A percentile compares a stretch with the other conserved stretches of the same genome.
Evolutionary conservation across 371 early-diverging fungal species (phyloP).

Genomic region (Rhizomucor miehei): DNA sequence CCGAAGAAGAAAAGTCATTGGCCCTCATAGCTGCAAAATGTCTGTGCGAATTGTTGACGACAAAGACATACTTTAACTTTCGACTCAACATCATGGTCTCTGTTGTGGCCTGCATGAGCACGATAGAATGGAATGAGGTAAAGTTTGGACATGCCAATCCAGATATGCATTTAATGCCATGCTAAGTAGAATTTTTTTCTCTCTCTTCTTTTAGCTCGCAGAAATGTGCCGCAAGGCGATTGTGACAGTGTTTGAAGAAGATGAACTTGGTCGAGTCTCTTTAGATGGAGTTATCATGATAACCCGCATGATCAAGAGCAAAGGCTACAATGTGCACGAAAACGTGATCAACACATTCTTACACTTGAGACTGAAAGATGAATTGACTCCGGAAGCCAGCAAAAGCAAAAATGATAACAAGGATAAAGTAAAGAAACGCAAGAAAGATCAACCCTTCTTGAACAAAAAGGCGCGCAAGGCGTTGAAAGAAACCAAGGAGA

Average conservation of each 20-base stretch:
- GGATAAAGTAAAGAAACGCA: slow-evolving; percentile 12
- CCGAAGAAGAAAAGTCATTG: slow-evolving; percentile 42
- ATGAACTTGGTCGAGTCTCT: slow-evolving; percentile 83
- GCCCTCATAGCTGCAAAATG: slow-evolving; percentile 67
- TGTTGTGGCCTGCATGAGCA: slow-evolving; percentile 71
- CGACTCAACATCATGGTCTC: slow-evolving; percentile 82
- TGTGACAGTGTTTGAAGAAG: slow-evolving; percentile 73
- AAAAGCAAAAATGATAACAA: slow-evolving; percentile 33
- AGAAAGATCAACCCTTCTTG: slow-evolving; percentile 55
- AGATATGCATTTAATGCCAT: too few relatives aligned
- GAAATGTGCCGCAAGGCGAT: slow-evolving; percentile 76
- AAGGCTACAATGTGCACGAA: slow-evolving; percentile 71
- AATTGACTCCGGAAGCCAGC: slow-evolving; percentile 52
- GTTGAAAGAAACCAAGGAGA: slow-evolving; percentile 67
- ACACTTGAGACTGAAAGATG: slow-evolving; percentile 76
- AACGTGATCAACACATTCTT: slow-evolving; percentile 73
- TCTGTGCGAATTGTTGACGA: slow-evolving; percentile 72
- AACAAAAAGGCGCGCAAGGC: slow-evolving; percentile 75
- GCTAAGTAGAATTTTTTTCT: too few relatives aligned
- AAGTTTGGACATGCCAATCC: not conserved
- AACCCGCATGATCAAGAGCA: slow-evolving; percentile 79
- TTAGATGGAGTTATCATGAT: slow-evolving; percentile 83
- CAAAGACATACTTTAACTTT: slow-evolving; percentile 91
- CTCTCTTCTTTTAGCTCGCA: slow-evolving; percentile 56
- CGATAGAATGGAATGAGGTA: slow-evolving; percentile 49